Evolutionary conservation across 768 basidiomycete genomes (phyloP), one percentile per base, ranked within the genome.

Genomic region (Kwoniella sp.): DNA sequence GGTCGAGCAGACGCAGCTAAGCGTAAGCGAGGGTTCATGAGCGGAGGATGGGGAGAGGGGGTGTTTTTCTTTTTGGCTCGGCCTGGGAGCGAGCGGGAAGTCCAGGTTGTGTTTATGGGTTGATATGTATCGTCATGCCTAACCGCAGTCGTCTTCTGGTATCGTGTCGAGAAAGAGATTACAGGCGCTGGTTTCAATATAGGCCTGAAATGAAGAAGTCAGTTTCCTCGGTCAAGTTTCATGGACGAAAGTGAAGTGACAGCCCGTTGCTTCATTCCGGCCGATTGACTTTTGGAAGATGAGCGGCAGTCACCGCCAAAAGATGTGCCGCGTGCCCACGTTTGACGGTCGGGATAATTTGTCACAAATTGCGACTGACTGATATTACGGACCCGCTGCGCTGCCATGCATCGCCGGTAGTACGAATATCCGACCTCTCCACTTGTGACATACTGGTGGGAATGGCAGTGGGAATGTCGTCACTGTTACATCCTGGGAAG

Each of bases 11-110:
- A 45, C 41, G 41, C 41, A 11, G 41, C 41, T 45, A 45, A 17
- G 8, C 41, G 63, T 25, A 58, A 52, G 38, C 63, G 63, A 59
- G 63, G 57, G 25, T 55, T 34, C 63, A 65, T 65, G 52, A 13
- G 22, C 3, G 4, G 20, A 22, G 4, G 53, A 54, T 3, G 28
- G 31, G n/a, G n/a, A n/a, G n/a, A n/a, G n/a, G n/a, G n/a, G n/a
- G n/a, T n/a, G n/a, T n/a, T n/a, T n/a, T n/a, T n/a, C n/a, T 56
- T 37, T 22, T 34, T 25, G 34, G 55, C 30, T 56, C 55, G 20
- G 25, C 30, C 31, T 23, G 31, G n/a, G n/a, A n/a, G n/a, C n/a
- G n/a, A n/a, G n/a, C n/a, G n/a, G n/a, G n/a, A n/a, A n/a, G n/a
- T n/a, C n/a, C n/a, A n/a, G n/a, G n/a, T n/a, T n/a, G n/a, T n/a